These are phyloP conservation scores for Juncus effusus DNA, from an alignment of 176 grass and related monocot genomes.

Conservation along the genomic window DNA sequence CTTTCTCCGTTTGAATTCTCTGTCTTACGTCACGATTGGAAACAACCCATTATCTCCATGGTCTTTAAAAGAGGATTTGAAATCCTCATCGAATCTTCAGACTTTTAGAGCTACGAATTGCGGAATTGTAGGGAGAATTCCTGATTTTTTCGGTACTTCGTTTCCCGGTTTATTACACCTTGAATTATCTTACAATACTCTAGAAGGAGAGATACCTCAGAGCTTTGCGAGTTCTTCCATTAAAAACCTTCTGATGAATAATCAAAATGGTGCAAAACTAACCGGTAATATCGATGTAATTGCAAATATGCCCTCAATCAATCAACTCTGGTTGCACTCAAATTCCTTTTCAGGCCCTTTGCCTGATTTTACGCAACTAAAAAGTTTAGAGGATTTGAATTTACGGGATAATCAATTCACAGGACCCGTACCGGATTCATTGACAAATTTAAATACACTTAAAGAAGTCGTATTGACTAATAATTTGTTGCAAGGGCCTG, in stretches of 20 bases:
- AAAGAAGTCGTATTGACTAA: slow-evolving; percentile 46
- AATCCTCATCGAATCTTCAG: slow-evolving; percentile 18
- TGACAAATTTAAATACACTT: slow-evolving; percentile 43
- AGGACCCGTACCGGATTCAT: slow-evolving; percentile 45
- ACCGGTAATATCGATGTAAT: slow-evolving; percentile 50
- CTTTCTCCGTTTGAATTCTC: slow-evolving; percentile 54
- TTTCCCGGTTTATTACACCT: slow-evolving; percentile 36
- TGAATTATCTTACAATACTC: slow-evolving; percentile 37
- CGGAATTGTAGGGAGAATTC: slow-evolving; percentile 46
- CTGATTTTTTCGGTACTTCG: slow-evolving; percentile 44
- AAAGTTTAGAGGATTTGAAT: slow-evolving; percentile 36
- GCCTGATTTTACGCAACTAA: slow-evolving; percentile 50
- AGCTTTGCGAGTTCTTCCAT: slow-evolving; percentile 27
- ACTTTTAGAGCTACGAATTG: slow-evolving; percentile 67
- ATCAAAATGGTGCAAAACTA: slow-evolving; percentile 14
- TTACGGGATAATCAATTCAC: slow-evolving; percentile 76
- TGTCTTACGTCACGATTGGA: slow-evolving; percentile 39
- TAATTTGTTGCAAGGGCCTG: slow-evolving; percentile 64
- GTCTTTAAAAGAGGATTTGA: slow-evolving; percentile 37
- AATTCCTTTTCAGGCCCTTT: slow-evolving; percentile 66
- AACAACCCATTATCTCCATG: slow-evolving; percentile 58
- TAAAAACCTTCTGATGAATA: slow-evolving; percentile 65
- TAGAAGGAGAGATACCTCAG: slow-evolving; percentile 53
- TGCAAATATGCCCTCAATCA: slow-evolving; percentile 35
- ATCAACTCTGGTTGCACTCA: slow-evolving; percentile 68